phyloP scores from a whole-genome alignment of 1,139 yeast species.

The Nadsonia starkeyi-henricii region DNA sequence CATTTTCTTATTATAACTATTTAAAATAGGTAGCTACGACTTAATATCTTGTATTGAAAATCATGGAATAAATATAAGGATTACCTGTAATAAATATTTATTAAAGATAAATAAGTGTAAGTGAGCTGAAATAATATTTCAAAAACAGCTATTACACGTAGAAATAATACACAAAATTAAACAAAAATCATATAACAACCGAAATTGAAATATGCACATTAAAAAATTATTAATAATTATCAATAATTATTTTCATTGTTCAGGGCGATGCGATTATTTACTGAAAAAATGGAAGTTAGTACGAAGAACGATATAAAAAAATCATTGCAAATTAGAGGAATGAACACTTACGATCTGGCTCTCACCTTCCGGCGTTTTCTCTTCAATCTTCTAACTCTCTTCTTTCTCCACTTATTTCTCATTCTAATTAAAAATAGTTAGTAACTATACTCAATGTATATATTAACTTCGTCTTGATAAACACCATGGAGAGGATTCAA shows the following conservation, averaged over 20 bases:
- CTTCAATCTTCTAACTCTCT: conserved; percentile 98
- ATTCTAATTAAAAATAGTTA: conserved; percentile 6
- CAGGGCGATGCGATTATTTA: not conserved
- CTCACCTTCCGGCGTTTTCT: conserved; percentile 99
- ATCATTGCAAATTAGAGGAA: not conserved
- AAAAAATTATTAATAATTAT: not conserved
- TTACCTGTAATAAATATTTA: not conserved
- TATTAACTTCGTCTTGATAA: too few species aligned
- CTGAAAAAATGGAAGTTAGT: not conserved
- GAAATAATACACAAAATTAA: not conserved
- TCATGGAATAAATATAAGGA: not conserved
- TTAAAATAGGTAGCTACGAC: too few species aligned
- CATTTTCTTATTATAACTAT: too few species aligned
- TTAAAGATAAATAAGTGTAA: not conserved
- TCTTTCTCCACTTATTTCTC: conserved; percentile 67
- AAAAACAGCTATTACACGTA: not conserved
- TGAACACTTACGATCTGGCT: conserved; percentile 45
- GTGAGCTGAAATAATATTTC: too few species aligned
- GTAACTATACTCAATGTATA: too few species aligned
- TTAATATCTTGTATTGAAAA: too few species aligned
- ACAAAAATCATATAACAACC: not conserved
- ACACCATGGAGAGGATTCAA: too few species aligned
- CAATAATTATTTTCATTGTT: not conserved
- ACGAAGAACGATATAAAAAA: not conserved
- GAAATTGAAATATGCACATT: not conserved